Evolutionary conservation across 495 filamentous ascomycete species (phyloP), one percentile per base, ranked within the genome.

Genomic region (Peziza echinospora): DNA sequence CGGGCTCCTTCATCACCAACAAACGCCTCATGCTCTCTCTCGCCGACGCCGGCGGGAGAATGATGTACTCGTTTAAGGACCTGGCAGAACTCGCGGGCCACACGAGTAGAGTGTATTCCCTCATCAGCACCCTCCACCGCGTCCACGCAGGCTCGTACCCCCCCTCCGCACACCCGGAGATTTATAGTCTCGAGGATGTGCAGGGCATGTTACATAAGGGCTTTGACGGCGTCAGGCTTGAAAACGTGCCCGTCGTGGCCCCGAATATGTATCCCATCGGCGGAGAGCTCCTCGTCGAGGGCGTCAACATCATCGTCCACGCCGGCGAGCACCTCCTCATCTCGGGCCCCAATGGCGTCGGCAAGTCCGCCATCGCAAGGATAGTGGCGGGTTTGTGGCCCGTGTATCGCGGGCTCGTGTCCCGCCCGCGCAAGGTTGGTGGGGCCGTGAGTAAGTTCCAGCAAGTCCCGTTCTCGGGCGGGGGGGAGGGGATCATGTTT

Each of bases 41-140:
- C 13, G 91, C 91, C 4, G 91, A 99, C 61, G 91, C 91, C 7
- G 91, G 91, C 46, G 85, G 86, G 19, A 72, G 91, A 26, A 89
- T 99, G 79, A 99, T 99, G 91, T 96, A 96, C 65, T 84, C 78
- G 51, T 86, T 99, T 65, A 99, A 99, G 65, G 91, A 99, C 55
- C 79, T 99, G 24, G 84, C 86, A 7, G 91, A 96, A 62, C 66
- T 99, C 13, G 91, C 91, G 1, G 91, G 91, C 25, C 82, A 87
- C 63, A 96, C 91, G 1, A 92, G 84, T 16, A 80, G 89, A 13
- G 85, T 99, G 10, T 99, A 93, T 65, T 85, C 81, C 25, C 72
- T 99, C 22, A 89, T 96, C 52, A 84, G 83, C 5, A 89, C 87
- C 0, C 75, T 99, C 23, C 91, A 99, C 57, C 75, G 91, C 25